Conservation (phyloP, 2,329 filamentous ascomycete genomes). For the Xylariaceae sp. region DNA sequence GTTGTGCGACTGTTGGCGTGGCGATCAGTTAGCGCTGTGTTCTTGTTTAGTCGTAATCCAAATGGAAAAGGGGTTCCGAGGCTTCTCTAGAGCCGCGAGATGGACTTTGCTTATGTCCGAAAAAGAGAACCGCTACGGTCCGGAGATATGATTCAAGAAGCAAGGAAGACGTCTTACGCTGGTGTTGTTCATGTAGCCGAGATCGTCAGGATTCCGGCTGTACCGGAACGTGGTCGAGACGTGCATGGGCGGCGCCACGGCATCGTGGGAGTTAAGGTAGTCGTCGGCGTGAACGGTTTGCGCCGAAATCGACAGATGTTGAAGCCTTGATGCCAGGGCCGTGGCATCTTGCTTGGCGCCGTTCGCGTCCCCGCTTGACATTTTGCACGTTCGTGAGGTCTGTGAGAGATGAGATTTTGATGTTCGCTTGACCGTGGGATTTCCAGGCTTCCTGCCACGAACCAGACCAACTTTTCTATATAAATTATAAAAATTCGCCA, state of each 20-base stretch:
- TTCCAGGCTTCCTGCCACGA: too few relatives aligned
- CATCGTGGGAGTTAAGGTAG: slow-evolving; percentile 63
- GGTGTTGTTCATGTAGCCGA: slow-evolving; percentile 48
- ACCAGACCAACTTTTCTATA: too few relatives aligned
- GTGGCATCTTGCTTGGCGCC: slow-evolving; percentile 21
- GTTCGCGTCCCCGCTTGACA: slow-evolving; percentile 21
- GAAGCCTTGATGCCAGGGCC: slow-evolving; percentile 30
- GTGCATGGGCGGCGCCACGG: slow-evolving; percentile 85
- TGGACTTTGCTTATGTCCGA: neutral
- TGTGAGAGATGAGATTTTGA: neutral
- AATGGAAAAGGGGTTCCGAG: neutral
- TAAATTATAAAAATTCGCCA: too few relatives aligned
- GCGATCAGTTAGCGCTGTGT: slow-evolving; percentile 6
- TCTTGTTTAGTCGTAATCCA: neutral
- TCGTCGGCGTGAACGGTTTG: slow-evolving; percentile 79
- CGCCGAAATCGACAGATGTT: slow-evolving; percentile 56
- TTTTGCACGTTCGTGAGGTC: slow-evolving; percentile 9
- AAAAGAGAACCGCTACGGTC: neutral
- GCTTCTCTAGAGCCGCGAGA: neutral
- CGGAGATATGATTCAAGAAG: neutral
- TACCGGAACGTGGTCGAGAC: slow-evolving; percentile 91
- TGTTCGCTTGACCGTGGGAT: neutral
- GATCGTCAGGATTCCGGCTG: slow-evolving; percentile 59
- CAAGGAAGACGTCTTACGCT: slow-evolving; percentile 44
- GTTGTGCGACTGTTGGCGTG: slow-evolving; percentile 39